Conservation (phyloP, 495 filamentous ascomycete genomes). For the Penicillium mononematosum region DNA sequence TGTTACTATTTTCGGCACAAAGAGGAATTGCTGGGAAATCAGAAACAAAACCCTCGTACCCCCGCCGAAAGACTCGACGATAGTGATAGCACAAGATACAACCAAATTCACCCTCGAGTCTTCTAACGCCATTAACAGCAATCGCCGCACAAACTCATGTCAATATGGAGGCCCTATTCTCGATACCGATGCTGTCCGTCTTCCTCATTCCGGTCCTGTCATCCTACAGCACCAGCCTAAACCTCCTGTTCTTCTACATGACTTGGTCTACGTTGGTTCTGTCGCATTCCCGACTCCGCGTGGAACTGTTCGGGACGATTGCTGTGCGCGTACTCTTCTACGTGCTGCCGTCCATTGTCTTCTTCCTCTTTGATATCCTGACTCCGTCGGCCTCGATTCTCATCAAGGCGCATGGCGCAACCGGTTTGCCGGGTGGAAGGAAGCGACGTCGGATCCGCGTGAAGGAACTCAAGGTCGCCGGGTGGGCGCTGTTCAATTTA, state of each 20-base stretch:
- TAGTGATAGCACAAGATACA: neutral
- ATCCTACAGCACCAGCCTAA: slow-evolving; percentile 74
- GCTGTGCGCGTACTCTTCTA: slow-evolving; percentile 70
- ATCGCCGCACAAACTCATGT: neutral
- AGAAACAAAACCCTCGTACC: slow-evolving; percentile 6
- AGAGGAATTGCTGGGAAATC: neutral
- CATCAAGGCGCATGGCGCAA: slow-evolving; percentile 68
- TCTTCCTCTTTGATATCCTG: slow-evolving; percentile 70
- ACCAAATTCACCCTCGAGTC: slow-evolving; percentile 1
- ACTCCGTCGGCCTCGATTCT: slow-evolving; percentile 63
- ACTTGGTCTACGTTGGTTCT: slow-evolving; percentile 85
- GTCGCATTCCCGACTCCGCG: slow-evolving; percentile 68
- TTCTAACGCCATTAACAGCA: neutral
- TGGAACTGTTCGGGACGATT: slow-evolving; percentile 71
- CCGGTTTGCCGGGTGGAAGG: slow-evolving; percentile 60
- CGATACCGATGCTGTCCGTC: slow-evolving; percentile 67
- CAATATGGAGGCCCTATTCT: slow-evolving; percentile 62
- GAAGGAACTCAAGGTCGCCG: slow-evolving; percentile 42
- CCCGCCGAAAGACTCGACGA: slow-evolving; percentile 4
- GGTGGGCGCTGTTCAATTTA: slow-evolving; percentile 66
- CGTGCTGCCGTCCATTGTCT: slow-evolving; percentile 68
- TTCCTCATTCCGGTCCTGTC: slow-evolving; percentile 56
- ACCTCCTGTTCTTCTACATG: slow-evolving; percentile 84
- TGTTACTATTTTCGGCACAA: neutral
- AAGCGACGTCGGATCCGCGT: slow-evolving; percentile 37